Conservation (phyloP, 2,329 filamentous ascomycete species). For the Colletotrichum filicis region DNA sequence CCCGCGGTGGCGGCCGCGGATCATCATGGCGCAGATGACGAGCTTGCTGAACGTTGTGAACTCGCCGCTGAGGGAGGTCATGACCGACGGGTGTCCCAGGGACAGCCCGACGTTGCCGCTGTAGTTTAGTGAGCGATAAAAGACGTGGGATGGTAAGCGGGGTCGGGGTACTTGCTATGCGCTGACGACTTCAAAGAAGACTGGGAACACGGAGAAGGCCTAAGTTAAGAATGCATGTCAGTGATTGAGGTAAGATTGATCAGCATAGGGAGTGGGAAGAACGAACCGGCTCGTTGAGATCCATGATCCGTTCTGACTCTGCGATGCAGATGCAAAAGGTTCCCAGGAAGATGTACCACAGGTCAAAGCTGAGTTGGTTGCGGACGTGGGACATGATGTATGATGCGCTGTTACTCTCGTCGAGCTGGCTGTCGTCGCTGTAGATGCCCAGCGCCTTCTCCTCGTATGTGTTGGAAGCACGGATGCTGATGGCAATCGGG, state of each 20-base stretch:
- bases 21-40: constrained; percentile 51
- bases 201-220: constrained; percentile 44
- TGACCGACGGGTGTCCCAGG: constrained; percentile 45
- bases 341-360: constrained; percentile 54
- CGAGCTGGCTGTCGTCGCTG: constrained; percentile 40
- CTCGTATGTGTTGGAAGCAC: constrained; percentile 70
- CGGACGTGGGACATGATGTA: constrained; percentile 48
- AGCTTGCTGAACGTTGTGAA: constrained; percentile 48
- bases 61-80: constrained; percentile 43
- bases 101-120: constrained; percentile 50
- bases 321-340: constrained; percentile 48
- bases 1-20: constrained; percentile 49
- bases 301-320: constrained; percentile 12
- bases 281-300: constrained; percentile 11
- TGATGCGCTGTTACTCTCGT: constrained; percentile 42
- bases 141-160: no score
- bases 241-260: no score
- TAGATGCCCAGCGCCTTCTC: constrained; percentile 71
- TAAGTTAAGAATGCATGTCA: constrained; percentile 8
- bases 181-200: constrained; percentile 48
- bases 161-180: constrained; percentile 43
- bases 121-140: constrained; percentile 1
- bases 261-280: no score
- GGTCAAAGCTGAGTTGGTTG: constrained; percentile 52
- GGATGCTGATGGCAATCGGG: constrained; percentile 70